Evolutionary conservation across 495 filamentous ascomycete species (phyloP), one percentile per base, ranked within the genome.

Genomic region (Neurospora sp.): DNA sequence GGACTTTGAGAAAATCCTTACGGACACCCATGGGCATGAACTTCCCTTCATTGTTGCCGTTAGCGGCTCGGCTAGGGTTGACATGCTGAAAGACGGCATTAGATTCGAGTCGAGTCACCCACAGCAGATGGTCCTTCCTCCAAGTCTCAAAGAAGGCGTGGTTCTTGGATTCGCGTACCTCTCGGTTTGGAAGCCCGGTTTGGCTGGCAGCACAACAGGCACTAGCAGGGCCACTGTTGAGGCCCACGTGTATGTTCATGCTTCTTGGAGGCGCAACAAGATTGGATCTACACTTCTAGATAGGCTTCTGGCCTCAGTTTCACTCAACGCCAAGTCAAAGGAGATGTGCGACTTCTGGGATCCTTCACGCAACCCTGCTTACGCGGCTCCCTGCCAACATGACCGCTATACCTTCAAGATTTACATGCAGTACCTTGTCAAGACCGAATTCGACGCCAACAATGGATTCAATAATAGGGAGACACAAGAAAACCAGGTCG

Each of bases 41-140:
- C 75, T 83, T 73, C 84, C 84, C 0, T 85, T 86, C 65, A 44
- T 86, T 5, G 82, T 84, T 5, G 84, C 83, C 27, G 76, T 82
- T 3, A 70, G 73, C 9, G 81, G 81, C 2, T 76, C 70, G 31
- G 76, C 69, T 48, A 41, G 73, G 16, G n/a, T 71, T 0, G 16
- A 68, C 39, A 31, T 59, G 16, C 12, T 73, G 10, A 53, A 65
- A 5, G 27, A 70, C 10, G 68, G 72, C 40, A 73, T 73, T 20
- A 41, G 53, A 37, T 65, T 44, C 2, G 37, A 11, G 7, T 71
- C n/a, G 8, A 42, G 4, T 61, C 37, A 40, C 39, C 70, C 8
- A 14, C 16, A 65, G 53, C 53, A 31, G 6, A 16, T 1, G 5
- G 53, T 35, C 27, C 39, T 61, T 22, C 20, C 42, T n/a, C 7